Percentiles rank a stretch among this genome's conserved stretches.
These are phyloP conservation scores for Persicaria tinctoria DNA, from an alignment of 148 eudicot genomes.

Conservation along the genomic window DNA sequence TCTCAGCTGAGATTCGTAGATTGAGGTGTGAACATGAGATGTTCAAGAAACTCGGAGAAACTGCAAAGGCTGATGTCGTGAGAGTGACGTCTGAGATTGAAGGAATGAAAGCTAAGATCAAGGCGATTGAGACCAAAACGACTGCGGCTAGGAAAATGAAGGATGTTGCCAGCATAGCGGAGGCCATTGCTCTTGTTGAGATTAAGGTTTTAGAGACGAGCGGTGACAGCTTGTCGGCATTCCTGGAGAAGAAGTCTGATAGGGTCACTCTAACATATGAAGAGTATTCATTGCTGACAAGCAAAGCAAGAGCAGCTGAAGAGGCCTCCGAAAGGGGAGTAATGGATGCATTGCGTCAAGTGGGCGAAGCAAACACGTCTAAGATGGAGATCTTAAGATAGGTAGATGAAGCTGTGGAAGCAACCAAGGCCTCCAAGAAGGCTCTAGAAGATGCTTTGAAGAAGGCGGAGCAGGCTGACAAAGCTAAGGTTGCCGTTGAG, in stretches of 20 bases:
- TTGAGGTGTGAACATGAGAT: slow-evolving; percentile 65
- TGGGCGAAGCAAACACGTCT: slow-evolving; percentile 55
- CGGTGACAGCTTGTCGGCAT: slow-evolving; percentile 13
- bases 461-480: slow-evolving; percentile 64
- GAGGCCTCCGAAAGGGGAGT: slow-evolving; percentile 35
- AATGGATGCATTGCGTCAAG: slow-evolving; percentile 44
- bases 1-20: slow-evolving; percentile 55
- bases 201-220: slow-evolving; percentile 62
- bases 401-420: slow-evolving; percentile 72
- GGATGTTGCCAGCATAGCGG: slow-evolving; percentile 81
- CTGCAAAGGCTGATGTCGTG: slow-evolving; percentile 53
- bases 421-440: slow-evolving; percentile 56
- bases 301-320: slow-evolving; percentile 61
- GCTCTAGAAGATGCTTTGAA: slow-evolving; percentile 73
- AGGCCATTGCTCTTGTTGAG: slow-evolving; percentile 78
- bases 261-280: slow-evolving; percentile 55
- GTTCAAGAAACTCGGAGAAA: slow-evolving; percentile 66
- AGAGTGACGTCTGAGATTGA: slow-evolving; percentile 69
- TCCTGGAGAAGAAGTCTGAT: slow-evolving; percentile 21
- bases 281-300: slow-evolving; percentile 51
- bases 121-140: slow-evolving; percentile 65
- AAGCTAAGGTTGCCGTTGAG: slow-evolving; percentile 64
- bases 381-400: slow-evolving; percentile 52
- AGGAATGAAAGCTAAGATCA: slow-evolving; percentile 48
- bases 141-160: slow-evolving; percentile 86